Base-by-base conservation (phyloP, 495 filamentous ascomycete genomes). In the Lasiosphaeria ovina region DNA sequence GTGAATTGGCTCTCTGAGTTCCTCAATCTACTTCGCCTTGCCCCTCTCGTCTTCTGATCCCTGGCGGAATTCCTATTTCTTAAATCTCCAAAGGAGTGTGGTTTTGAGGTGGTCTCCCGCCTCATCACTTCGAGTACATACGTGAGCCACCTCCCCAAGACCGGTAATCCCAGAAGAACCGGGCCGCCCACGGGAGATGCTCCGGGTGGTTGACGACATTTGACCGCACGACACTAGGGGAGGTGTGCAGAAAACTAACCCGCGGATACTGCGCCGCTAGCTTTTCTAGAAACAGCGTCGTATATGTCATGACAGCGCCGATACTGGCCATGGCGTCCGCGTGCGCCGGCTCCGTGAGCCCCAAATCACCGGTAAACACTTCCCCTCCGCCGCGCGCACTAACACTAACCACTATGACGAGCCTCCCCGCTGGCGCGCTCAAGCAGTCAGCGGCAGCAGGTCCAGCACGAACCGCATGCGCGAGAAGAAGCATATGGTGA, bases 401-500 rank as follows among this genome's bases (percentile, higher is more conserved):
- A 10, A 89, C 79, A 52, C 65, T 74, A 5, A 89, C 73, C 6
- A 89, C 5, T 77, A 70, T 8, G 48, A n/a, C 3, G 79, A 58
- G 2, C 36, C 38, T 8, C 38, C 12, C 12, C 42, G 42, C 42
- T 6, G 12, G 6, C 6, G 4, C 4, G 5, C 16, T n/a, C 16
- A 3, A 14, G 42, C 31, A 14, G 68, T 64, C 4, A 89, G 67
- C 0, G 82, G 77, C 0, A 89, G 79, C 3, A 89, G 74, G 59
- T 85, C 83, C 14, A 71, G 54, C 9, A 79, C 75, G 69, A 87
- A 87, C n/a, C 85, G 80, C 40, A 79, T 77, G 17, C 88, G 83
- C 24, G 78, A 74, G 71, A 88, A 88, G 72, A 82, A 84, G 51
- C 71, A 72, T 9, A 87, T 69, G n/a, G 80, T 65, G 10, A 66